Evolutionary conservation across 805 yeast genomes (phyloP).

Genomic region (Candida pini): DNA sequence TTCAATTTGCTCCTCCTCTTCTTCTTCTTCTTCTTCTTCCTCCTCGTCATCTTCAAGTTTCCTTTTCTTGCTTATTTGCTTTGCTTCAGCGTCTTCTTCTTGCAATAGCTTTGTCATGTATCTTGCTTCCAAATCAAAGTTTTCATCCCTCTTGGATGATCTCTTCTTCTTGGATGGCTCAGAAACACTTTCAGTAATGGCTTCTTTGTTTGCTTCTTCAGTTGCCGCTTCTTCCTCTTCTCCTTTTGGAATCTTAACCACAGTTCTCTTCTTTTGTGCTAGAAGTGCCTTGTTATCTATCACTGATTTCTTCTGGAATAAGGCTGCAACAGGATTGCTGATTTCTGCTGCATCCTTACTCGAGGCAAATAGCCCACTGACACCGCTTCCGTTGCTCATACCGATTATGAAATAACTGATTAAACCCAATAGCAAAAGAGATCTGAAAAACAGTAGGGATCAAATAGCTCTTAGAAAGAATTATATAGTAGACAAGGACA

Average conservation of each 20-base stretch:
- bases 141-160: slow-evolving; percentile 34
- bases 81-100: slow-evolving; percentile 27
- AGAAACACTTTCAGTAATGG: slow-evolving; percentile 13
- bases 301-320: slow-evolving; percentile 38
- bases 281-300: slow-evolving; percentile 32
- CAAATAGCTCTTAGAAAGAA: no score
- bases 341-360: slow-evolving; percentile 3
- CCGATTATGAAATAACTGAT: no score
- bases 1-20: slow-evolving; percentile 17
- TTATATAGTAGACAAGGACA: no score
- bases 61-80: slow-evolving; percentile 19
- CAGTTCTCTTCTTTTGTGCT: slow-evolving; percentile 23
- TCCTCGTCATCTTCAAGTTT: slow-evolving; percentile 9
- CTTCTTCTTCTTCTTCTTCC: slow-evolving; percentile 20
- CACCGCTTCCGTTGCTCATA: no score
- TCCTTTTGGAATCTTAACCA: slow-evolving; percentile 12
- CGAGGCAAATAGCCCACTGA: no score
- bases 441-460: no score
- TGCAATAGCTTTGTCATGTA: slow-evolving; percentile 47
- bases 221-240: slow-evolving; percentile 21
- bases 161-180: slow-evolving; percentile 10
- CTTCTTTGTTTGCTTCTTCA: slow-evolving; percentile 22
- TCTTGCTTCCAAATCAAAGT: slow-evolving; percentile 49
- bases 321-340: slow-evolving; percentile 16
- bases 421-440: no score